phyloP scores from a whole-genome alignment of 495 filamentous ascomycete genomes.

The Trichoderma parareesei region DNA sequence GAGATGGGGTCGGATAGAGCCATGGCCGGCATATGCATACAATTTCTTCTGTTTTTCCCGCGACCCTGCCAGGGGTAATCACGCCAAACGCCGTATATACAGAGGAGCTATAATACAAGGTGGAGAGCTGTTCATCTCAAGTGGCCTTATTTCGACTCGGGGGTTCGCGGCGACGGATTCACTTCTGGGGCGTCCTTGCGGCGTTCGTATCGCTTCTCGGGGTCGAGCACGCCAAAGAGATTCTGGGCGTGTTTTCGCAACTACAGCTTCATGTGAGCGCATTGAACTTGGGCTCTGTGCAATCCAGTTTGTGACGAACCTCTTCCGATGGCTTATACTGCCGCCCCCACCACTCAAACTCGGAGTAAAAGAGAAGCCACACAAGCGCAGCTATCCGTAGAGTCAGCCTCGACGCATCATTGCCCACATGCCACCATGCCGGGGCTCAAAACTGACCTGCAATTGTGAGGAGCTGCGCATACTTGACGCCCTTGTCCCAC shows the following conservation, averaged over 20 bases:
- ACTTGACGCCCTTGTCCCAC: slow-evolving; percentile 62
- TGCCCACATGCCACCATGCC: background rate
- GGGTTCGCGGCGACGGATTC: background rate
- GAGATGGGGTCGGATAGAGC: slow-evolving; percentile 12
- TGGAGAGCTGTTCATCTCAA: background rate
- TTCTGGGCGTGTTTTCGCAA: slow-evolving; percentile 19
- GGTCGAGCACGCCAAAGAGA: slow-evolving; percentile 22
- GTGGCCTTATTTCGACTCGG: slow-evolving; percentile 4
- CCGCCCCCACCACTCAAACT: slow-evolving; percentile 13
- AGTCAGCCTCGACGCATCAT: background rate
- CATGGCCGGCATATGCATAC: slow-evolving; percentile 2
- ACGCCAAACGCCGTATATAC: slow-evolving; percentile 12
- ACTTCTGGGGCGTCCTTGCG: slow-evolving; percentile 12
- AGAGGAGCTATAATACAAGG: background rate
- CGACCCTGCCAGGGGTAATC: background rate
- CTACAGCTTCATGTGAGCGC: slow-evolving; percentile 13
- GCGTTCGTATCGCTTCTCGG: slow-evolving; percentile 16
- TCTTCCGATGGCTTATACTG: slow-evolving; percentile 14
- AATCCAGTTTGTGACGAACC: background rate
- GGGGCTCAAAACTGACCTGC: slow-evolving; percentile 43
- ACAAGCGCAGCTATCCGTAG: slow-evolving; percentile 4
- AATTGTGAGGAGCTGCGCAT: slow-evolving; percentile 61
- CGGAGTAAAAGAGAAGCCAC: slow-evolving; percentile 11
- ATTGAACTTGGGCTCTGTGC: background rate
- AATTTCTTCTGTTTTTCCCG: background rate